phyloP scores from a whole-genome alignment of 2,329 filamentous ascomycete genomes.

The Penicillium griseofulvum region DNA sequence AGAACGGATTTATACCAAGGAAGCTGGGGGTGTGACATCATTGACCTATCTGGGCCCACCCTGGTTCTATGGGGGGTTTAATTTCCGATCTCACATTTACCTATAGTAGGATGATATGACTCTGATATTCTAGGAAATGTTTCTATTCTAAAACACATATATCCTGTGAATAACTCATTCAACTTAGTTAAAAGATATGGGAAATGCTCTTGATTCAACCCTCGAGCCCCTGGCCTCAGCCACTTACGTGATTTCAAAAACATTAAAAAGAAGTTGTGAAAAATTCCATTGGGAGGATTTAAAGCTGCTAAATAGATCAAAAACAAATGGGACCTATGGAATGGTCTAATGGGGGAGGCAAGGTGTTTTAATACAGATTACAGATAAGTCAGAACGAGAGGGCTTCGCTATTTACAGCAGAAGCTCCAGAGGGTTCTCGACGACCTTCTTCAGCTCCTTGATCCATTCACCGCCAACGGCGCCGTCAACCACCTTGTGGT shows the following conservation, averaged over 20 bases:
- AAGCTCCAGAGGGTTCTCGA: constrained; percentile 96
- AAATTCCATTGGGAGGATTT: constrained; percentile 30
- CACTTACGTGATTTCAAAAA: constrained; percentile 10
- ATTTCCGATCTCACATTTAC: background rate
- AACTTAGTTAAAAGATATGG: background rate
- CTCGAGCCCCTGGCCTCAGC: background rate
- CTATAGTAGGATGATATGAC: too few relatives aligned
- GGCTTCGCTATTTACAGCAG: constrained; percentile 63
- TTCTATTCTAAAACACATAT: too few relatives aligned
- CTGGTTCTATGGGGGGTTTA: background rate
- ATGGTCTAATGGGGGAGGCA: constrained; percentile 24
- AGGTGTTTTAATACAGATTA: constrained; percentile 42
- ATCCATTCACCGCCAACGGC: constrained; percentile 97
- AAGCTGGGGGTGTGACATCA: constrained; percentile 31
- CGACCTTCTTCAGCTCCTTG: constrained; percentile 90
- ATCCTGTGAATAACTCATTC: background rate
- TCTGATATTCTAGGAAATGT: background rate
- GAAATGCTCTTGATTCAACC: background rate
- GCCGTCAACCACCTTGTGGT: constrained; percentile 98
- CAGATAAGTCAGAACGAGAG: constrained; percentile 9
- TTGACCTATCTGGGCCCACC: constrained; percentile 21
- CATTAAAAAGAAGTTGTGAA: constrained; percentile 10
- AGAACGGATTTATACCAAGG: constrained; percentile 24
- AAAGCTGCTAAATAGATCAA: constrained; percentile 32
- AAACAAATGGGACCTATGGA: constrained; percentile 27